Base-by-base conservation (phyloP, 306 rosid genomes). In the Fragaria ananassa region DNA sequence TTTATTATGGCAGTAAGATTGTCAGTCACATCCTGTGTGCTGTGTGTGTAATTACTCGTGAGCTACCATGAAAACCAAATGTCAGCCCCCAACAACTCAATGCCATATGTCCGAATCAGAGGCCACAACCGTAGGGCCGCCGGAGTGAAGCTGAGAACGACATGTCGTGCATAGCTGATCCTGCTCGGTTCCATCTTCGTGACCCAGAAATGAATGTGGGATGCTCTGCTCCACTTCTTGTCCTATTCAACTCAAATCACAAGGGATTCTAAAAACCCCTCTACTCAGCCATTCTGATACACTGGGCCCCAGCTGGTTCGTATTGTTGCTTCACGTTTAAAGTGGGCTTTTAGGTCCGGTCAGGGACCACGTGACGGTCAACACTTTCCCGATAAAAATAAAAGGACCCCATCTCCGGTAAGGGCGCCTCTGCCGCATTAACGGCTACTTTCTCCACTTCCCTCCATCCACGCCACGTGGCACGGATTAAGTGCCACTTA, bases 381-480 rank as follows among this genome's bases (percentile, higher is more conserved):
- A 80, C 68, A 77, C 71, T 47, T 81, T 76, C 15, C 18, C 10
- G 23, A 46, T 50, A 17, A 25, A 18, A 34, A 2, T 9, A 46
- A 9, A 17, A 0, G 35, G 45, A 17, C 41, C 35, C 69, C 18
- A 70, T 29, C 21, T 74, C 74, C 61, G 81, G 80, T 78, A 50
- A 60, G 50, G 65, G 65, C 56, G 51, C 65, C 70, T 72, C 74
- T 27, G 79, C 74, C 72, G 5, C 61, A 60, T 71, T 87, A 92
- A 92, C 96, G 97, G 97, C 84, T 81, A 87, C 89, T 90, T 92
- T 75, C 69, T 10, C 53, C 60, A 9, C 23, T 6, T 23, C 34
- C 11, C 82, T 71, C 73, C 79, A n/a, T 47, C 50, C 60, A 9
- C 17, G 78, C 84, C 93, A 92, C 97, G 90, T 90, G 91, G 75